Evolutionary conservation across 2,329 filamentous ascomycete species (phyloP).

Genomic region (Graphilbum fragrans): DNA sequence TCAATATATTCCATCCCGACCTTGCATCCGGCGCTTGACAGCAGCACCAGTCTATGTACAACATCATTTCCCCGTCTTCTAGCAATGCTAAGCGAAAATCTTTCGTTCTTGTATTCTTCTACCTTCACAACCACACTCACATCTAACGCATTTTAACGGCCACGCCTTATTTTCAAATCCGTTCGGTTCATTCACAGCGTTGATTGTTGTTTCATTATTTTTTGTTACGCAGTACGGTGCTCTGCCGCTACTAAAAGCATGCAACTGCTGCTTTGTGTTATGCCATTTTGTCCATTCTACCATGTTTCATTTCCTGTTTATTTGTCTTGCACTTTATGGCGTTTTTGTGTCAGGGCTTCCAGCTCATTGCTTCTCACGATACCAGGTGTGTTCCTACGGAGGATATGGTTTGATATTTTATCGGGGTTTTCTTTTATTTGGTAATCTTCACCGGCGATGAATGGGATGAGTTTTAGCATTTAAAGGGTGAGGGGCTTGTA

Average conservation of each 20-base stretch:
- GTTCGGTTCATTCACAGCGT: not conserved
- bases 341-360: not conserved
- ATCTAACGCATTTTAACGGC: not conserved
- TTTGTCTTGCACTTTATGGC: not conserved
- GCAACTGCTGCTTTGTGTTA: not conserved
- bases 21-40: too few relatives aligned
- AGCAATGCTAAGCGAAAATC: too few relatives aligned
- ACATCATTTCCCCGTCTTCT: not conserved
- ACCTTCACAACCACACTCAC: too few relatives aligned
- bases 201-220: not conserved
- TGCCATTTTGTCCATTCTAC: not conserved
- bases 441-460: not conserved
- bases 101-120: not conserved
- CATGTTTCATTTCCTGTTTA: not conserved
- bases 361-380: conserved; percentile 5
- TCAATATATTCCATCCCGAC: not conserved
- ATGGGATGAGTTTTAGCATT: not conserved
- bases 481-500: not conserved
- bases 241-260: not conserved
- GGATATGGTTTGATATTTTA: not conserved
- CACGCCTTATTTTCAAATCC: not conserved
- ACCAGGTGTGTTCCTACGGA: conserved; percentile 5
- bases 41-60: too few relatives aligned
- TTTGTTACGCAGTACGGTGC: not conserved
- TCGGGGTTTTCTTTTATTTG: not conserved